Evolutionary conservation across 495 filamentous ascomycete genomes (phyloP), one percentile per base, ranked within the genome.

Genomic region (Penicillium coprophilum): DNA sequence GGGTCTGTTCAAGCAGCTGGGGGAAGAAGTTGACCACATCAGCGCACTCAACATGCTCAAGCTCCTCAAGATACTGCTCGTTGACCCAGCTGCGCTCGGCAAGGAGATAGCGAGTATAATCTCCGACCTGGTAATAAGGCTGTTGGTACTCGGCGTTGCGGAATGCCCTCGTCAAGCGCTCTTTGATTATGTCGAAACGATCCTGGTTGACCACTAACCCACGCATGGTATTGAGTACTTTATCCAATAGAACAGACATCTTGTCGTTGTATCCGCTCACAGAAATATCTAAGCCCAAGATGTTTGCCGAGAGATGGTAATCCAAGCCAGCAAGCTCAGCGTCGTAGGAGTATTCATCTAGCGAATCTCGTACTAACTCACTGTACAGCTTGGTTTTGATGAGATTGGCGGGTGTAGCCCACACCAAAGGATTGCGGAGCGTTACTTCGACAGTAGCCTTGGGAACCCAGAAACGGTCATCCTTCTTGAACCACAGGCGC

Each of bases 401-500:
- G 19, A 81, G 72, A 49, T 86, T 91, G 41, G 85, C 84, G 4
- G 94, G 89, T 5, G 88, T 92, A 2, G 89, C 82, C 69, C 84
- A 85, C 21, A 86, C 82, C 32, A 96, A 67, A 6, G 91, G 88
- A 53, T 88, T 96, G 57, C 89, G 83, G 59, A 95, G 80, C 47
- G 84, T 88, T 39, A 96, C 81, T 61, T 90, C 81, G 15, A 97
- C 69, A 59, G 88, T 96, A 0, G 87, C 94, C 70, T 96, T 97
- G 2, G 94, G 94, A 4, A 99, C 94, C 94, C 94, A 99, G 75
- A 97, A 99, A 0, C 85, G 90, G 63, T 99, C 94, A 62, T 99
- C 94, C 73, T 97, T 97, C 81, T 99, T 99, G 74, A 84, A 97
- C 94, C 94, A 99, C n/a, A 89, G 85, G 30, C 94, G 85, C 2